phyloP scores from a whole-genome alignment of 2,329 filamentous ascomycete genomes.

The Bipolaris cookei region DNA sequence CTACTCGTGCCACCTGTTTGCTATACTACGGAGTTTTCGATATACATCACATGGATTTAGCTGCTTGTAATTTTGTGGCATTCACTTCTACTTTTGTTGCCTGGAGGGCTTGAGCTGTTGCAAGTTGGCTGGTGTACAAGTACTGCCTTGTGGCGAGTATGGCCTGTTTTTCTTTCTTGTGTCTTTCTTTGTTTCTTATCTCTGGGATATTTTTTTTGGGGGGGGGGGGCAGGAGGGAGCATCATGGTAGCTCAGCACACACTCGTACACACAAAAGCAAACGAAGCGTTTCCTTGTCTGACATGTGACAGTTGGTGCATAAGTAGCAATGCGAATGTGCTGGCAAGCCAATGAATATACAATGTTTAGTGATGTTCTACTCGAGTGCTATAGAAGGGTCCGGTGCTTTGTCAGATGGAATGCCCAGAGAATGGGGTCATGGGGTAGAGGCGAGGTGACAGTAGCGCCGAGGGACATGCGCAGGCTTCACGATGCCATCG shows the following conservation, averaged over 20 bases:
- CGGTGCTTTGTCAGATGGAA: too few species aligned
- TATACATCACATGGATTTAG: slow-evolving; percentile 45
- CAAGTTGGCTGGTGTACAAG: slow-evolving; percentile 36
- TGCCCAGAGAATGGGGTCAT: too few species aligned
- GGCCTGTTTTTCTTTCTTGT: neutral
- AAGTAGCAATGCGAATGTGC: neutral
- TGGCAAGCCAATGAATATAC: too few species aligned
- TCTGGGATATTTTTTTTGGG: too few species aligned
- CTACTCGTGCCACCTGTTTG: slow-evolving; percentile 24
- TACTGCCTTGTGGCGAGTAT: slow-evolving; percentile 21
- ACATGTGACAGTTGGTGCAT: neutral
- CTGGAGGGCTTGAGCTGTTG: slow-evolving; percentile 21
- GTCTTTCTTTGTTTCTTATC: neutral
- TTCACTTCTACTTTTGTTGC: slow-evolving; percentile 12
- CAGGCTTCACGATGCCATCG: slow-evolving; percentile 10
- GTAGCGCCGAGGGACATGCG: slow-evolving; percentile 2
- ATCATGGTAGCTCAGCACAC: slow-evolving; percentile 15
- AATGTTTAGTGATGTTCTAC: too few species aligned
- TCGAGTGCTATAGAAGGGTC: too few species aligned
- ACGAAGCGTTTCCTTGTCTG: slow-evolving; percentile 31
- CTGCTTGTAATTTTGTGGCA: slow-evolving; percentile 34
- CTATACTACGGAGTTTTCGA: slow-evolving; percentile 38
- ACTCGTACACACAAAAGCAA: slow-evolving; percentile 36
- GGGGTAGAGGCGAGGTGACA: neutral
- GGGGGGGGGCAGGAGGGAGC: too few species aligned